These are phyloP conservation scores for Suillus luteus DNA, from an alignment of 768 basidiomycete species.

Conservation along the genomic window DNA sequence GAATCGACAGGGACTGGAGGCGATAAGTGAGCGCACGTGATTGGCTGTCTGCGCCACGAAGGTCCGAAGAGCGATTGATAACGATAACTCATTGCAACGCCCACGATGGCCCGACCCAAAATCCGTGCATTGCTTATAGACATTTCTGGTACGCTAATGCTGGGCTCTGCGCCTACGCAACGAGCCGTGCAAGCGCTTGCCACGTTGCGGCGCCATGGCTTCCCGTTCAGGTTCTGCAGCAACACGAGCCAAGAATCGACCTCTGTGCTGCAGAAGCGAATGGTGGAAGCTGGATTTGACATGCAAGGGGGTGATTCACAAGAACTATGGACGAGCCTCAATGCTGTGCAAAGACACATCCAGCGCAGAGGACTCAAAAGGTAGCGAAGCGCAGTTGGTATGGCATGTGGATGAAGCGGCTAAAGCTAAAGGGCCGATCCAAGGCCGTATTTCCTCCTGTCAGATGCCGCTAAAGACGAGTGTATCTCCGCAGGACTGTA, in stretches of 20 bases:
- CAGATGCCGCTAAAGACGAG: conserved; percentile 49
- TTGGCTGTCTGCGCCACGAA: background rate
- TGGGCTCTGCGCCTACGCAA: conserved; percentile 50
- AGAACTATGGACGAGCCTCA: conserved; percentile 67
- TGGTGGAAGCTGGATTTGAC: conserved; percentile 53
- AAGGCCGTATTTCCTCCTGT: conserved; percentile 61
- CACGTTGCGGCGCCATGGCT: conserved; percentile 31
- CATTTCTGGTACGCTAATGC: conserved; percentile 66
- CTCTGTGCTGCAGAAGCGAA: conserved; percentile 39
- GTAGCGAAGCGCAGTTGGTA: conserved; percentile 24
- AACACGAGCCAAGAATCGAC: conserved; percentile 72
- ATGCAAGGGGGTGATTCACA: conserved; percentile 26
- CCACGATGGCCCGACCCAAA: conserved; percentile 31
- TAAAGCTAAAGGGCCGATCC: background rate
- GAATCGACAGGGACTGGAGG: background rate
- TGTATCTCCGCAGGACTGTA: conserved; percentile 27
- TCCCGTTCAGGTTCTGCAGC: conserved; percentile 60
- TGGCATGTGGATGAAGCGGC: background rate
- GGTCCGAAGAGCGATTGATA: background rate
- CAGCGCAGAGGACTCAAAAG: conserved; percentile 41
- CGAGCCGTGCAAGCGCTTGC: conserved; percentile 38
- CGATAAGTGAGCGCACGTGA: background rate
- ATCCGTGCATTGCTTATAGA: conserved; percentile 62
- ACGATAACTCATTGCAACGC: background rate
- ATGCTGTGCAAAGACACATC: conserved; percentile 53